Evolutionary conservation across 2,329 filamentous ascomycete genomes (phyloP).

Genomic region (Exserohilum rostratum): DNA sequence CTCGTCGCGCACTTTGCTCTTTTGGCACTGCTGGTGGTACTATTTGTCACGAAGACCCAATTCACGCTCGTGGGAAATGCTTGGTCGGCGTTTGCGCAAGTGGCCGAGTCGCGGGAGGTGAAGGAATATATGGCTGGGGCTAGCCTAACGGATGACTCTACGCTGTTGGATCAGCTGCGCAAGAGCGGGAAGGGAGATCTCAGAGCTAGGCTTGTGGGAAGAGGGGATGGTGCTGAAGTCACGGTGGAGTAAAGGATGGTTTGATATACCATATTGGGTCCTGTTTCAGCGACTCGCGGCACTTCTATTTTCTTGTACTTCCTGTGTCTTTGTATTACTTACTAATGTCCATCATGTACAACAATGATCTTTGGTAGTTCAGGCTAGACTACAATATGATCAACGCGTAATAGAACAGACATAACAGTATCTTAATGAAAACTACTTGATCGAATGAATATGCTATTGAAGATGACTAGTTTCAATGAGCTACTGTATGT

Average conservation of each 20-base stretch:
- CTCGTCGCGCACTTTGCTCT: slow-evolving; percentile 4
- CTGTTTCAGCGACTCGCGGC: too few relatives aligned
- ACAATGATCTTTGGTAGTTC: too few relatives aligned
- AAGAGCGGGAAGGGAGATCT: background rate
- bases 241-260: background rate
- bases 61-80: slow-evolving; percentile 15
- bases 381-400: too few relatives aligned
- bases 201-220: slow-evolving; percentile 5
- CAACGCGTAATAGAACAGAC: too few relatives aligned
- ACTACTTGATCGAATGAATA: too few relatives aligned
- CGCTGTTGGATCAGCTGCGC: background rate
- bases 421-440: too few relatives aligned
- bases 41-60: slow-evolving; percentile 9
- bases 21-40: background rate
- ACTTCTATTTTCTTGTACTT: too few relatives aligned
- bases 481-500: too few relatives aligned
- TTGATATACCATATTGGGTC: too few relatives aligned
- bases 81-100: slow-evolving; percentile 13
- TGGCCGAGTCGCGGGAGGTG: slow-evolving; percentile 5
- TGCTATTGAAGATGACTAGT: too few relatives aligned
- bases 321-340: too few relatives aligned
- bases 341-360: too few relatives aligned
- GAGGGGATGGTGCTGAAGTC: background rate
- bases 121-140: background rate
- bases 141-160: slow-evolving; percentile 1